phyloP scores from a whole-genome alignment of 129 eudicot genomes.

The Mikania micrantha region DNA sequence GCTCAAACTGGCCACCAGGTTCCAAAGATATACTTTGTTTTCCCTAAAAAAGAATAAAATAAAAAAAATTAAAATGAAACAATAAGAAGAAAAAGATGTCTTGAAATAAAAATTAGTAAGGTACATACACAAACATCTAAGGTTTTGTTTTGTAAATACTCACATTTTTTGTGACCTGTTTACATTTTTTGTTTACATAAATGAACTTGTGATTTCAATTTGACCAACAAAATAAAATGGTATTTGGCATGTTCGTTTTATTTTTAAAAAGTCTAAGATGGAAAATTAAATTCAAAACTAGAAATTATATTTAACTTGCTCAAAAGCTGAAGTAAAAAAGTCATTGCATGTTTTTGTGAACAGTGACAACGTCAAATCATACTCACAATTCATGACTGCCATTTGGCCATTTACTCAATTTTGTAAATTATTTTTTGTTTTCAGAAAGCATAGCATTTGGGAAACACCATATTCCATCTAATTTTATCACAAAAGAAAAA shows the following conservation, averaged over 20 bases:
- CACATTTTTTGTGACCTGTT: not conserved
- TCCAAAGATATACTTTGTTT: slow-evolving; percentile 95
- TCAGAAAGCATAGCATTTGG: not conserved
- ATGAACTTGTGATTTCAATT: not conserved
- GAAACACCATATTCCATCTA: not conserved
- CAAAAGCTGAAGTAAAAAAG: not conserved
- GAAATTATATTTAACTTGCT: not conserved
- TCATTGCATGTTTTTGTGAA: not conserved
- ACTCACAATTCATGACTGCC: not conserved
- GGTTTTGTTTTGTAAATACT: not conserved
- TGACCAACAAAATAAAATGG: not conserved
- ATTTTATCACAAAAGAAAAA: not conserved
- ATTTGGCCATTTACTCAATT: not conserved
- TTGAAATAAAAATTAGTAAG: not conserved
- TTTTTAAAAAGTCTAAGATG: not conserved
- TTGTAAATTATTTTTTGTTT: not conserved
- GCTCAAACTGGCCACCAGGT: slow-evolving; percentile 99
- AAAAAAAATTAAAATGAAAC: not conserved
- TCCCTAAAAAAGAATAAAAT: slow-evolving; percentile 43
- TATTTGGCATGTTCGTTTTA: not conserved
- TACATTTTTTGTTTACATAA: not conserved
- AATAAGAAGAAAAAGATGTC: not conserved
- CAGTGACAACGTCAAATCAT: not conserved
- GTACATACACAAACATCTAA: not conserved
- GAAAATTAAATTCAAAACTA: not conserved